These are phyloP conservation scores for Suillus subluteus DNA, from an alignment of 768 basidiomycete species.

Conservation along the genomic window DNA sequence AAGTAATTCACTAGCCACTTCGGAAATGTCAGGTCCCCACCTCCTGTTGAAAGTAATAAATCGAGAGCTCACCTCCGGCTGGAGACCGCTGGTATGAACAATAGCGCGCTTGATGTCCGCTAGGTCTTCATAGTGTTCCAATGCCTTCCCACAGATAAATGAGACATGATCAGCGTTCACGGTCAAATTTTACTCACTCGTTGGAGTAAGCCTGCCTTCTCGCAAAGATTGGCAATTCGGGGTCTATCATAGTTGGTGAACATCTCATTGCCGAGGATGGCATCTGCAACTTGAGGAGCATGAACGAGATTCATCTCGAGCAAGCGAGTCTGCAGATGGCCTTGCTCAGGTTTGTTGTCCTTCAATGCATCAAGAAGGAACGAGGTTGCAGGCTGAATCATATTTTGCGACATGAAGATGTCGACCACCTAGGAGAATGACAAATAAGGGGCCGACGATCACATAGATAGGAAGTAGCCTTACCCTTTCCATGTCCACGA, in stretches of 20 bases:
- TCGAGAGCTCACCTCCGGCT: conserved; percentile 66
- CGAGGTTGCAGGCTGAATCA: conserved; percentile 98
- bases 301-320: conserved; percentile 98
- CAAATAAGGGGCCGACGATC: conserved; percentile 9
- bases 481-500: conserved; percentile 93
- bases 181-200: conserved; percentile 54
- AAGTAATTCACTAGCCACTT: conserved; percentile 98
- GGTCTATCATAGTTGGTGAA: conserved; percentile 96
- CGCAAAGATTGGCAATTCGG: conserved; percentile 95
- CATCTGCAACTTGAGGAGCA: conserved; percentile 98
- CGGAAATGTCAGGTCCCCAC: conserved; percentile 3
- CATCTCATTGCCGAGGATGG: conserved; percentile 98
- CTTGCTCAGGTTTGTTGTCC: conserved; percentile 98
- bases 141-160: conserved; percentile 60
- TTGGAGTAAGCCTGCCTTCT: conserved; percentile 96
- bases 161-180: conserved; percentile 1
- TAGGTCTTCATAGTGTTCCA: conserved; percentile 97
- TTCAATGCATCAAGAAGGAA: conserved; percentile 97
- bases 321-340: conserved; percentile 91
- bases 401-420: conserved; percentile 99
- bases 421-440: conserved; percentile 75
- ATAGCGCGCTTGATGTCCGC: conserved; percentile 99
- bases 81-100: conserved; percentile 86
- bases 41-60: conserved; percentile 13
- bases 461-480: conserved; percentile 21